Evolutionary conservation across 164 flowering plant genomes (phyloP), one percentile per base, ranked within the genome.

Genomic region (Akebia trifoliata): DNA sequence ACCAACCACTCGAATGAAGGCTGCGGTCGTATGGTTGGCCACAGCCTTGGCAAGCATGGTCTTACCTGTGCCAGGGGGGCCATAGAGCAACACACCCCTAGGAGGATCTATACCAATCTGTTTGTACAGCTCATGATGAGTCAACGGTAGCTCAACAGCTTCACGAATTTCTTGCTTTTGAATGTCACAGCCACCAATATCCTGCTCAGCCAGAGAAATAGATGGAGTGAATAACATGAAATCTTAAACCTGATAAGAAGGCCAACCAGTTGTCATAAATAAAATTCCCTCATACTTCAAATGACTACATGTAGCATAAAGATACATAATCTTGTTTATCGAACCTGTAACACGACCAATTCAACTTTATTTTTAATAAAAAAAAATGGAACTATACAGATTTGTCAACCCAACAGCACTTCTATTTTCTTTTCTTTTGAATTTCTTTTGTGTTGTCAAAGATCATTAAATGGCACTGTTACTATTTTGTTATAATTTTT

Each of bases 41-140:
- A 93, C 97, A 66, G 99, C 99, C 71, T 93, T 93, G 14, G 99
- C 99, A 62, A 93, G 88, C 97, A 93, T 87, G 2, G 97, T 93
- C 69, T 93, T 90, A 4, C 98, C 98, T 1, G 97, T 93, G 21
- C 98, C 98, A 67, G 98, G 99, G 10, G 97, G 97, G 29, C 99
- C 99, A 74, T 87, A 87, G 2, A 90, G 91, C 75, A 93, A 61
- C 14, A 93, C 99, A 59, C 99, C 99, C 11, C 96, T 85, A 26
- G 97, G 99, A 56, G 97, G 97, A 58, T 93, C 97, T 20, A 93
- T 93, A 2, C 98, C 98, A 72, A 93, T 93, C 65, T 93, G 97
- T 35, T 89, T 83, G 75, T 93, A 93, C 4, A 92, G 64, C 26
- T 92, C 98, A 70, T 89, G 98, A 72, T 92, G 98, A 7, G 98